These are phyloP conservation scores for Starmerella kuoi DNA, from an alignment of 805 yeast genomes.

Conservation along the genomic window DNA sequence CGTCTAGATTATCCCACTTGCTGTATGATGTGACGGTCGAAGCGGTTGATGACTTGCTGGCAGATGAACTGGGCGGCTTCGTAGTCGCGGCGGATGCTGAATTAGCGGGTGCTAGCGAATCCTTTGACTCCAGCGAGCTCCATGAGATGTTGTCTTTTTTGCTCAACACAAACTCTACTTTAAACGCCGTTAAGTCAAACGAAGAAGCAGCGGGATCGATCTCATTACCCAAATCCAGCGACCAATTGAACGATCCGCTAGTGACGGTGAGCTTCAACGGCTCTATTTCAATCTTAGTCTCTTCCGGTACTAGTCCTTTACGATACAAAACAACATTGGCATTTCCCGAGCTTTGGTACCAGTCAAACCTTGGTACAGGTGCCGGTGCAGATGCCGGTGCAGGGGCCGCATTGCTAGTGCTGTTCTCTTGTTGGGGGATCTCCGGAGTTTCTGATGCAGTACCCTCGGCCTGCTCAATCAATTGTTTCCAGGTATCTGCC, in stretches of 20 bases:
- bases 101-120: neutral
- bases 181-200: conserved; percentile 51
- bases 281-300: conserved; percentile 32
- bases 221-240: conserved; percentile 40
- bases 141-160: conserved; percentile 32
- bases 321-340: conserved; percentile 63
- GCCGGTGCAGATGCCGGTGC: neutral
- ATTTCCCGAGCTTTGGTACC: conserved; percentile 52
- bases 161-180: conserved; percentile 53
- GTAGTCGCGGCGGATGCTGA: neutral
- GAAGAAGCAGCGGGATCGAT: conserved; percentile 39
- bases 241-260: conserved; percentile 34
- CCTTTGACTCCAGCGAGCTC: conserved; percentile 4
- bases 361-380: conserved; percentile 34
- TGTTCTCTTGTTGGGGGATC: neutral
- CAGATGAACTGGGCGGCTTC: neutral
- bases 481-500: conserved; percentile 12
- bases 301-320: conserved; percentile 45
- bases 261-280: conserved; percentile 10
- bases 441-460: neutral
- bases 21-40: conserved; percentile 39
- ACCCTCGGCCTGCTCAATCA: conserved; percentile 1
- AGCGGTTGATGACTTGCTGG: neutral
- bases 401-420: neutral
- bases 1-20: conserved; percentile 49